Percentiles rank a stretch among this genome's conserved stretches.
phyloP scores from a whole-genome alignment of 2,329 filamentous ascomycete genomes.

The Dactylella cylindrospora region DNA sequence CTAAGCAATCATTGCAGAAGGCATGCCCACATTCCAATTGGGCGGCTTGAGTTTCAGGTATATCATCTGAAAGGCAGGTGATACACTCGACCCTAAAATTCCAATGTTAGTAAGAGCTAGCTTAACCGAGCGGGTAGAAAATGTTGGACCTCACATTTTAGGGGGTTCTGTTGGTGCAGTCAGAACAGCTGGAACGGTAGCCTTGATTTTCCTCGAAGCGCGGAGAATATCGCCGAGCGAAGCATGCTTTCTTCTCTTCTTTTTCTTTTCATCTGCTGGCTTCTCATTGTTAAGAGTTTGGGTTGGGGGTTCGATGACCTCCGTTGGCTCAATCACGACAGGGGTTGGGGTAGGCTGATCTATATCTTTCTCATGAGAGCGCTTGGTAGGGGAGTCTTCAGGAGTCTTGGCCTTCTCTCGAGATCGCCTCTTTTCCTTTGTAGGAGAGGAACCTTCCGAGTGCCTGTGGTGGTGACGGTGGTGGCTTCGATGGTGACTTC shows the following conservation, averaged over 20 bases:
- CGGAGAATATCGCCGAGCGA: conserved; percentile 40
- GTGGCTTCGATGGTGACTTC: conserved; percentile 1
- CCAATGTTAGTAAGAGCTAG: not conserved
- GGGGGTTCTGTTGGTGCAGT: conserved; percentile 22
- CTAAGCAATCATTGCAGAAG: conserved; percentile 77
- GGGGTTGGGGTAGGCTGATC: conserved; percentile 11
- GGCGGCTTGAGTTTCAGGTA: conserved; percentile 64
- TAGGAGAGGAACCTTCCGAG: conserved; percentile 24
- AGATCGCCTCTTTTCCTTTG: conserved; percentile 29
- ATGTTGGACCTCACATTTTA: conserved; percentile 22
- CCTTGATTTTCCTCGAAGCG: conserved; percentile 27
- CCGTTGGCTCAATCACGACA: not conserved
- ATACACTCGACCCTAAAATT: conserved; percentile 67
- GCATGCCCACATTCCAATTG: conserved; percentile 74
- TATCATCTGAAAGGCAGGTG: conserved; percentile 68
- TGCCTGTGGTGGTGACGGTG: conserved; percentile 15
- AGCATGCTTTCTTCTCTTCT: conserved; percentile 29
- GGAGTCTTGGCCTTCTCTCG: conserved; percentile 24
- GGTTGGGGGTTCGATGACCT: not conserved
- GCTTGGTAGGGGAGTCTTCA: conserved; percentile 13
- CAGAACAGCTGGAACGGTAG: conserved; percentile 13
- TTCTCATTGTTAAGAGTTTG: not conserved
- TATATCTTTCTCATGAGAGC: conserved; percentile 5
- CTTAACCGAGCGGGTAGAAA: not conserved
- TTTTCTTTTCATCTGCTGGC: conserved; percentile 9